Percentiles rank a stretch among this genome's conserved stretches.
These are phyloP conservation scores for Debaryomyces psychrophilus DNA, from an alignment of 1,139 yeast genomes.

Conservation along the genomic window DNA sequence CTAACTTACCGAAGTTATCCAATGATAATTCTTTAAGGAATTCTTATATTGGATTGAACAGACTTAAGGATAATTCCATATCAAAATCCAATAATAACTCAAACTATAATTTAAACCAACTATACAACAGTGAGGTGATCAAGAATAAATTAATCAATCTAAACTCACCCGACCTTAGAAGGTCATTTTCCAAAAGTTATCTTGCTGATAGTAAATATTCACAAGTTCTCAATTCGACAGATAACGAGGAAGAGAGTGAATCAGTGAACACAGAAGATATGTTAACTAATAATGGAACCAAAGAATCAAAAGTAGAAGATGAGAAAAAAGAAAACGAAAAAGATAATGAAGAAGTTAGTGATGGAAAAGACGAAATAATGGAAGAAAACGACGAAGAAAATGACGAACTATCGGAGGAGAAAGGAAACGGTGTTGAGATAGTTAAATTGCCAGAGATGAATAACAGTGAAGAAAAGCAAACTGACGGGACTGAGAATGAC, in stretches of 20 bases:
- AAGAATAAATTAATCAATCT: slow-evolving; percentile 12
- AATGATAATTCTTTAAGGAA: slow-evolving; percentile 32
- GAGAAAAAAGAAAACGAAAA: background rate
- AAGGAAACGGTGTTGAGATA: background rate
- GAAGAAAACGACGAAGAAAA: slow-evolving; percentile 3
- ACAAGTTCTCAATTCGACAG: slow-evolving; percentile 6
- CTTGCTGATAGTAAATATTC: slow-evolving; percentile 4
- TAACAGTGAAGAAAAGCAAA: background rate
- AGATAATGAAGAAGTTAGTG: background rate
- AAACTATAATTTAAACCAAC: slow-evolving; percentile 23
- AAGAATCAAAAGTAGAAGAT: background rate
- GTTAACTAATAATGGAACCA: background rate
- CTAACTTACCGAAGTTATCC: slow-evolving; percentile 42
- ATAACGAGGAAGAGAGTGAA: slow-evolving; percentile 8
- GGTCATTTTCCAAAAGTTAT: slow-evolving; percentile 15
- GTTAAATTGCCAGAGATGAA: slow-evolving; percentile 3
- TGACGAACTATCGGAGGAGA: slow-evolving; percentile 2
- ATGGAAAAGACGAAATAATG: slow-evolving; percentile 1
- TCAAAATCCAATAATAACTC: slow-evolving; percentile 24
- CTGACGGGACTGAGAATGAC: slow-evolving; percentile 1
- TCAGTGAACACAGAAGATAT: background rate
- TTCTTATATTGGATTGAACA: slow-evolving; percentile 44
- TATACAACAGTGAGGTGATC: slow-evolving; percentile 15
- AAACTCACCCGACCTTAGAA: slow-evolving; percentile 23
- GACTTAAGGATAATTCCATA: slow-evolving; percentile 37